Base-by-base conservation (phyloP, 495 filamentous ascomycete genomes). In the Coniosporium apollinis region DNA sequence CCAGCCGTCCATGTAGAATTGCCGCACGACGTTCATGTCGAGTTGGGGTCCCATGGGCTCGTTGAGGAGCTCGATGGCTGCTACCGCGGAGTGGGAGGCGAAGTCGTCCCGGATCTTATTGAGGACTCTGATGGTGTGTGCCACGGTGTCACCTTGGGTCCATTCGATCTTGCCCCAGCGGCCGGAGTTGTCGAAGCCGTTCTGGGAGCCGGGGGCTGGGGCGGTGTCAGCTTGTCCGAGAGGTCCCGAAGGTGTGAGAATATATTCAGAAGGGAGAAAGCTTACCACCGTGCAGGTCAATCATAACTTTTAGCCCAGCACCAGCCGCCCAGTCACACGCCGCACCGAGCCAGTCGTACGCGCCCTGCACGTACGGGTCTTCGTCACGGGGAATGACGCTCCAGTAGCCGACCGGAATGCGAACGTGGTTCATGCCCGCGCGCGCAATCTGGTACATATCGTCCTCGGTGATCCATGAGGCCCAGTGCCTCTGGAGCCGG, bases 331-430 rank as follows among this genome's bases (percentile, higher is more conserved):
- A 87, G 22, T 55, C 53, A 11, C 84, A 64, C 4, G 80, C 76
- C 28, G 67, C 49, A 36, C 78, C 72, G 10, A 85, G 66, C 36
- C 64, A 62, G n/a, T 64, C 49, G 30, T 82, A 65, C 44, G 80
- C 76, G 22, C 80, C 81, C 45, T 79, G 62, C 28, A 83, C 74
- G 46, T 79, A 85, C 7, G 77, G 76, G 30, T 82, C 76, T 20
- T 65, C 72, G 13, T 60, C 44, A 4, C 69, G 37, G 3, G 69
- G 69, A 13, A 57, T 58, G 13, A 79, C 52, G 22, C 76, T 74
- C 80, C 80, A 87, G 50, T 84, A 84, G 11, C 80, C 80, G 36
- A 86, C 65, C 2, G 80, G 80, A 35, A 87, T 84, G 35, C 80
- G 65, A 24, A 85, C 76, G 36, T 80, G 74, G 52, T 82, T 85